Evolutionary conservation across 495 filamentous ascomycete genomes (phyloP).

Genomic region (Evansstolkia leycettana): DNA sequence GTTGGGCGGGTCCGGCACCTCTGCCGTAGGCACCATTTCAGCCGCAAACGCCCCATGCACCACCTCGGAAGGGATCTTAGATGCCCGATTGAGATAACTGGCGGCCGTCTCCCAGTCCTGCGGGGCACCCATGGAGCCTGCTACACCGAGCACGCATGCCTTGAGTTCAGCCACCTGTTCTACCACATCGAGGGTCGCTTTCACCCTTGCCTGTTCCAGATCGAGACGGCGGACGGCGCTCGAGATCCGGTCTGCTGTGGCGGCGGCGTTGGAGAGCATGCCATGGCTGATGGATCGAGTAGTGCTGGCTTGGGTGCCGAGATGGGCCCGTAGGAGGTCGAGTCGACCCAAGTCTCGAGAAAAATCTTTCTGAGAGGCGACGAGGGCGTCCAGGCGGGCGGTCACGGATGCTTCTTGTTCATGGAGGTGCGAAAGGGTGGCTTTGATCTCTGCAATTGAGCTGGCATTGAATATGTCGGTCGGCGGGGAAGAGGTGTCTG

Average conservation of each 20-base stretch:
- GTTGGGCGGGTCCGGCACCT: conserved; percentile 82
- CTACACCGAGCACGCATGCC: conserved; percentile 87
- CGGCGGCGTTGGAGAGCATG: conserved; percentile 74
- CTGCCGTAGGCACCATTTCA: conserved; percentile 84
- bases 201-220: conserved; percentile 78
- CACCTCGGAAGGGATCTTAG: conserved; percentile 66
- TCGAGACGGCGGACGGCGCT: conserved; percentile 76
- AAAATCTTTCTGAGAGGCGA: conserved; percentile 72
- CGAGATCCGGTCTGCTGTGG: conserved; percentile 79
- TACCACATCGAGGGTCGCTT: conserved; percentile 80
- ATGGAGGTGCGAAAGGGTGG: conserved; percentile 60
- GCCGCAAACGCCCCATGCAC: conserved; percentile 80
- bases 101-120: conserved; percentile 98
- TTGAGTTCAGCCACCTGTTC: conserved; percentile 96
- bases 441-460: conserved; percentile 65
- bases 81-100: conserved; percentile 71
- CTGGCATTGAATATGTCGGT: conserved; percentile 53
- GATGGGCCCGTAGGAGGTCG: conserved; percentile 76
- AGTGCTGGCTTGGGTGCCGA: conserved; percentile 78
- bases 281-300: conserved; percentile 74
- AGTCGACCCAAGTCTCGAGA: conserved; percentile 74
- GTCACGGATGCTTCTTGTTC: conserved; percentile 65
- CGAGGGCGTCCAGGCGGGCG: conserved; percentile 56
- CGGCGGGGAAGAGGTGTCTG: conserved; percentile 5
- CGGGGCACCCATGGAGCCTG: conserved; percentile 90